A percentile compares a stretch with the other conserved stretches of the same genome.
Conservation (phyloP, 148 eudicot species). For the Heliamphora exappendiculata region DNA sequence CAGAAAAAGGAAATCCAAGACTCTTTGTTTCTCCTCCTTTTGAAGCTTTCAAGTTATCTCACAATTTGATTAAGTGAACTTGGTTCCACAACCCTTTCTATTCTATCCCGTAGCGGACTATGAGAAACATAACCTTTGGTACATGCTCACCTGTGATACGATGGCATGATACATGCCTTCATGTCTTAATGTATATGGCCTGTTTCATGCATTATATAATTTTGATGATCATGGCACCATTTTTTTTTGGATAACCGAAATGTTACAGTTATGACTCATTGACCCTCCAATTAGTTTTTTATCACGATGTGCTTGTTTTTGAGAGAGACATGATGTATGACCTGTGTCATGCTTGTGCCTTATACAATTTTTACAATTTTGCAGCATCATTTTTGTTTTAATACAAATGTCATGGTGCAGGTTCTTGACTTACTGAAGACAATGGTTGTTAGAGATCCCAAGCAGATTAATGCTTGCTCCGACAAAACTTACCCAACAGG, state of each 20-base stretch:
- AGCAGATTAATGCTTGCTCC: constrained; percentile 24
- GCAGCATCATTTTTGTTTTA: no score
- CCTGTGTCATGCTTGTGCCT: constrained; percentile 12
- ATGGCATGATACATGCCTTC: background rate
- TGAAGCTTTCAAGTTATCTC: background rate
- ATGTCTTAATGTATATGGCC: background rate
- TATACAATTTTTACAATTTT: no score
- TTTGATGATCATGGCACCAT: background rate
- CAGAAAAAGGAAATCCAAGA: no score
- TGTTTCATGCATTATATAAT: background rate
- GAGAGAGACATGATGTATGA: constrained; percentile 10
- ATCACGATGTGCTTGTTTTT: background rate
- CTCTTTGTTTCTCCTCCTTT: no score
- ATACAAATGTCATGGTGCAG: constrained; percentile 29
- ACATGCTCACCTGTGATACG: background rate
- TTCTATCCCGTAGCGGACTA: background rate
- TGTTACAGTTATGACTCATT: background rate
- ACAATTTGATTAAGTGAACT: background rate
- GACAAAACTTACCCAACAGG: constrained; percentile 59
- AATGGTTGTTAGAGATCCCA: constrained; percentile 41
- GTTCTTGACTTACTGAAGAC: constrained; percentile 71
- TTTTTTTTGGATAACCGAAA: background rate
- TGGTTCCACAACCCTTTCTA: background rate
- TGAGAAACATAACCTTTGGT: background rate
- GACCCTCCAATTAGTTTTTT: background rate